Evolutionary conservation across 2,329 filamentous ascomycete genomes (phyloP).

Genomic region (Cladobotryum protrusum): DNA sequence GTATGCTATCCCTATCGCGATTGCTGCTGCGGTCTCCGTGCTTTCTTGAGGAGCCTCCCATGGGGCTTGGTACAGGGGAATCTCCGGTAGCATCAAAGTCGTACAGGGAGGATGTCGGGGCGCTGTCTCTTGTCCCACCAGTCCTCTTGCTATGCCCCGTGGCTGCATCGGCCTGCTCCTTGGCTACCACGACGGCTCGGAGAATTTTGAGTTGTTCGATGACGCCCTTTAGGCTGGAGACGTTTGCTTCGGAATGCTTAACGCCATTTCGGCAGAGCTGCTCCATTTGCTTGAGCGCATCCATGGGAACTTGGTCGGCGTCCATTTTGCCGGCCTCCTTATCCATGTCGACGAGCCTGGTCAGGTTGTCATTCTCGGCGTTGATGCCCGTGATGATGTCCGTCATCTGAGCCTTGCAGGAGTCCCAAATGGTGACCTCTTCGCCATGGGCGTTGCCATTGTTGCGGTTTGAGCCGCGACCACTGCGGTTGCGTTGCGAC

Average conservation of each 20-base stretch:
- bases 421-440: conserved; percentile 39
- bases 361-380: conserved; percentile 35
- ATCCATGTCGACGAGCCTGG: conserved; percentile 34
- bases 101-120: conserved; percentile 33
- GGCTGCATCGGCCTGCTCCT: conserved; percentile 34
- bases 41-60: conserved; percentile 30
- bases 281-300: conserved; percentile 38
- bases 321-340: conserved; percentile 35
- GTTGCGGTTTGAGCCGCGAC: conserved; percentile 39
- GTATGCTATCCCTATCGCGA: conserved; percentile 45
- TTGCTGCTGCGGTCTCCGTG: conserved; percentile 33
- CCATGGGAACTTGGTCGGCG: conserved; percentile 30
- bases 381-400: conserved; percentile 37
- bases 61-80: conserved; percentile 40
- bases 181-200: conserved; percentile 36
- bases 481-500: conserved; percentile 40
- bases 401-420: conserved; percentile 32
- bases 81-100: conserved; percentile 41
- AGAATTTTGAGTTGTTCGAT: conserved; percentile 39
- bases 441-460: conserved; percentile 38
- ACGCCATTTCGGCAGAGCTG: conserved; percentile 37
- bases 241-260: conserved; percentile 34
- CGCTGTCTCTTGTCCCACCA: conserved; percentile 13
- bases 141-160: conserved; percentile 26
- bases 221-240: conserved; percentile 28